Evolutionary conservation across 2,329 filamentous ascomycete species (phyloP), one percentile per base, ranked within the genome.

Genomic region (Aspergillus sp.): DNA sequence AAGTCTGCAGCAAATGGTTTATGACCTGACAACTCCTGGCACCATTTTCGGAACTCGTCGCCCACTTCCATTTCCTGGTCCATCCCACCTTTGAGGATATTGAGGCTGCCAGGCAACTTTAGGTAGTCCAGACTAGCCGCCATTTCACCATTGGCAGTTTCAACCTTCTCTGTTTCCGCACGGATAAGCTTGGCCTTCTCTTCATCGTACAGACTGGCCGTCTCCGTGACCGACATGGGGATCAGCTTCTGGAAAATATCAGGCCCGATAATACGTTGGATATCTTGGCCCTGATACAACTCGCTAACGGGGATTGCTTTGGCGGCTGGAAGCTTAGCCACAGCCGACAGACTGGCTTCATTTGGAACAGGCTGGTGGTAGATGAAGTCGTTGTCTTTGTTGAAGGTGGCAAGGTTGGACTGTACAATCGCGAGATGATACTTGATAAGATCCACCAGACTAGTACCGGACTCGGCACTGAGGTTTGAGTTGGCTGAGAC

Each of bases 231-330:
- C 3, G 89, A 86, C 72, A 97, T 85, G 0, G 93, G 93, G 2
- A 97, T 88, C 50, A 98, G 95, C 66, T 94, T 94, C 56, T 93
- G 83, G 68, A 98, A 98, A 44, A 98, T 85, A 62, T 98, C 93
- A 0, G 93, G 91, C 0, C 94, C 94, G 34, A 94, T 97, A 52
- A 98, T 97, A 28, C 89, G 80, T 65, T 95, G 88, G 38, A 98
- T 96, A 64, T 98, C 93, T 68, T 97, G 93, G 1, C 91, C 91
- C 48, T 94, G 89, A 61, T 98, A 98, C 0, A 98, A 75, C 64
- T 98, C 94, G 63, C 87, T 94, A 29, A 98, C 91, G 0, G 93
- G 91, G 52, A 98, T 97, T 3, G 93, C 89, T 66, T 98, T 98
- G 5, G 93, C 90, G 1, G 93, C 94, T 4, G 91, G 89, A 10